Percentiles rank a stretch among this genome's conserved stretches.
Evolutionary conservation across 495 filamentous ascomycete species (phyloP).

Genomic region (Aspergillus baeticus): DNA sequence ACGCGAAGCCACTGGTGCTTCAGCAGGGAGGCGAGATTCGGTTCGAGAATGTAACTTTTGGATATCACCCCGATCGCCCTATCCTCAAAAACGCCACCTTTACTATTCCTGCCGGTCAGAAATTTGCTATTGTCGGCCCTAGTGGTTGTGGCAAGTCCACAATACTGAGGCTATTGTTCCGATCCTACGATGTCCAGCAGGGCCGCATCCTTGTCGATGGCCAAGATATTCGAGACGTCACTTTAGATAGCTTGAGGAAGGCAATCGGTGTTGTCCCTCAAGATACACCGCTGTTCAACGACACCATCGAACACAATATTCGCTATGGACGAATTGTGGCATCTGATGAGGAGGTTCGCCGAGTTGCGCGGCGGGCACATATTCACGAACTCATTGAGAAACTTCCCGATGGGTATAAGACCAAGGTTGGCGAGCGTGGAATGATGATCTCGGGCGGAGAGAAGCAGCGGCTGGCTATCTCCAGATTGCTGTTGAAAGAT

Average conservation of each 20-base stretch:
- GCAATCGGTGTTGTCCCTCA: constrained; percentile 95
- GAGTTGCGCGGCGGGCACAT: constrained; percentile 75
- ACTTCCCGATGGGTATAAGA: constrained; percentile 84
- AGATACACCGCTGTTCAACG: constrained; percentile 95
- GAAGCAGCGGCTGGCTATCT: constrained; percentile 90
- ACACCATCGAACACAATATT: constrained; percentile 93
- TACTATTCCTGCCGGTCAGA: constrained; percentile 92
- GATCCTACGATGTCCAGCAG: constrained; percentile 86
- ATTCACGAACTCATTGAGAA: constrained; percentile 78
- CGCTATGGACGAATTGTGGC: constrained; percentile 88
- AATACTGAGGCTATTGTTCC: constrained; percentile 84
- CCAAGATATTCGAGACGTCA: constrained; percentile 85
- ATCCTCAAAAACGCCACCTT: constrained; percentile 83
- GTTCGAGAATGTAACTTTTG: constrained; percentile 95
- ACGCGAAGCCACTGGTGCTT: constrained; percentile 70
- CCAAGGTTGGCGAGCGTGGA: constrained; percentile 90
- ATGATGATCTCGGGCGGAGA: constrained; percentile 99
- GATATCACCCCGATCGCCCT: constrained; percentile 82
- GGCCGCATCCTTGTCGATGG: constrained; percentile 90
- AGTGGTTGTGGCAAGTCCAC: constrained; percentile 97
- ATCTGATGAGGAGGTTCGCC: constrained; percentile 65
- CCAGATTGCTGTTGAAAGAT: constrained; percentile 84
- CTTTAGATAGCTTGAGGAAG: constrained; percentile 75
- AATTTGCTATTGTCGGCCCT: constrained; percentile 92
- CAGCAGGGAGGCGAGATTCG: constrained; percentile 80